These are phyloP conservation scores for Fusarium bactridioides DNA, from an alignment of 2,329 filamentous ascomycete species.

Conservation along the genomic window DNA sequence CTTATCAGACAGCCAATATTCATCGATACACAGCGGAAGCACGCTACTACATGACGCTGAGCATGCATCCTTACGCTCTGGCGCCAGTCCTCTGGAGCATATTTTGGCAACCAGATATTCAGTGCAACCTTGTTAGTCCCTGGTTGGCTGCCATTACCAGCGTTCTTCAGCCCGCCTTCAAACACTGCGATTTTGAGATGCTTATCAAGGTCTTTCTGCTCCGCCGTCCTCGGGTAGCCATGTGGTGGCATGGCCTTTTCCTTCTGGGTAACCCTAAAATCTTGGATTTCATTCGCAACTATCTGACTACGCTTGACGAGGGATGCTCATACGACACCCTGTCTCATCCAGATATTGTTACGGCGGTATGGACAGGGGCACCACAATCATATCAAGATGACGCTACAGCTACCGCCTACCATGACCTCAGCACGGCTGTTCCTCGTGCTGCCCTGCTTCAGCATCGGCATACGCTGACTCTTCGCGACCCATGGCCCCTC, in stretches of 20 bases:
- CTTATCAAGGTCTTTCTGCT: conserved; percentile 37
- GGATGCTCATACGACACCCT: conserved; percentile 39
- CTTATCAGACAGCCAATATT: conserved; percentile 19
- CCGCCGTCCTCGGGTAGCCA: conserved; percentile 40
- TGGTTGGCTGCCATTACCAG: conserved; percentile 39
- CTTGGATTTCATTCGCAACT: conserved; percentile 35
- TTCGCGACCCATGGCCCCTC: conserved; percentile 41
- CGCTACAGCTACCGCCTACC: conserved; percentile 9
- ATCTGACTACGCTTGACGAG: conserved; percentile 40
- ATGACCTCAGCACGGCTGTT: conserved; percentile 18
- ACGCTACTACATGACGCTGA: conserved; percentile 45
- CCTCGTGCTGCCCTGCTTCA: conserved; percentile 36
- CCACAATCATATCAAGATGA: conserved; percentile 39
- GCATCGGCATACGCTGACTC: conserved; percentile 39
- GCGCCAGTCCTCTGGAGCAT: conserved; percentile 44
- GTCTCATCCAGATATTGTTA: conserved; percentile 40
- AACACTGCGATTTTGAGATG: conserved; percentile 33
- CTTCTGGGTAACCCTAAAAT: conserved; percentile 33
- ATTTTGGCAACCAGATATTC: conserved; percentile 44
- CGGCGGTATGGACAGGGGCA: conserved; percentile 38
- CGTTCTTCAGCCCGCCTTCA: conserved; percentile 34
- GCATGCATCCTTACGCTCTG: conserved; percentile 39
- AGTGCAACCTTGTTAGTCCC: conserved; percentile 44
- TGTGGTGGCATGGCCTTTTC: conserved; percentile 44
- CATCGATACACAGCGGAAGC: conserved; percentile 32